Evolutionary conservation across 768 basidiomycete species (phyloP).

Genomic region (Boletus rubroflammeus): DNA sequence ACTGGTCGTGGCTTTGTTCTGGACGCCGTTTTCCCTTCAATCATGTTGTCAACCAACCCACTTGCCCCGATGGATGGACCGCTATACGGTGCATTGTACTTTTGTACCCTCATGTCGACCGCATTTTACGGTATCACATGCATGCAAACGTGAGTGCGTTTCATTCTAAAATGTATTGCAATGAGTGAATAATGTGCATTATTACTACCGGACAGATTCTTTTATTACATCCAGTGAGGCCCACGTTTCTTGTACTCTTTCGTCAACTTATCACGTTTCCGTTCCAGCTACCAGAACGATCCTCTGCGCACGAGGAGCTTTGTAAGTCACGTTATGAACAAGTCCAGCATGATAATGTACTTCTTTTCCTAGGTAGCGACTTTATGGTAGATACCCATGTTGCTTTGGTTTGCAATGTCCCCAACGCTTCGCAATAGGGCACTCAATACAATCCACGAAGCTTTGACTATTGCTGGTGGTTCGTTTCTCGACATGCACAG

Average conservation of each 20-base stretch:
- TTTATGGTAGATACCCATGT: slow-evolving; percentile 1
- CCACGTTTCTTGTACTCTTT: neutral
- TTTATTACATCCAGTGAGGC: slow-evolving; percentile 7
- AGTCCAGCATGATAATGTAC: neutral
- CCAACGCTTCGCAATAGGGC: slow-evolving; percentile 1
- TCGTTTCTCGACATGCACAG: neutral
- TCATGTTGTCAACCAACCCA: neutral
- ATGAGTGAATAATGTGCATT: neutral
- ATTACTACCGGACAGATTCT: neutral
- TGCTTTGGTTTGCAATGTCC: neutral
- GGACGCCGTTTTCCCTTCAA: too few species aligned
- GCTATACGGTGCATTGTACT: neutral
- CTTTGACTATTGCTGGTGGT: slow-evolving; percentile 6
- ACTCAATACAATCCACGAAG: slow-evolving; percentile 11
- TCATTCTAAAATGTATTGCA: neutral
- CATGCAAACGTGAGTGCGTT: slow-evolving; percentile 9
- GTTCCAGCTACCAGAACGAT: slow-evolving; percentile 9
- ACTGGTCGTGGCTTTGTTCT: too few species aligned
- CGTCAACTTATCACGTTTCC: neutral
- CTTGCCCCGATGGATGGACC: neutral
- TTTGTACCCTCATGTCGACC: neutral
- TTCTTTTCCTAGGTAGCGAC: slow-evolving; percentile 1
- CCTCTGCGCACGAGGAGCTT: neutral
- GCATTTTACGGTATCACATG: slow-evolving; percentile 7
- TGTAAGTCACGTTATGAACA: slow-evolving; percentile 1